Base-by-base conservation (phyloP, 2,329 filamentous ascomycete species). In the Chaetomium strumarium region DNA sequence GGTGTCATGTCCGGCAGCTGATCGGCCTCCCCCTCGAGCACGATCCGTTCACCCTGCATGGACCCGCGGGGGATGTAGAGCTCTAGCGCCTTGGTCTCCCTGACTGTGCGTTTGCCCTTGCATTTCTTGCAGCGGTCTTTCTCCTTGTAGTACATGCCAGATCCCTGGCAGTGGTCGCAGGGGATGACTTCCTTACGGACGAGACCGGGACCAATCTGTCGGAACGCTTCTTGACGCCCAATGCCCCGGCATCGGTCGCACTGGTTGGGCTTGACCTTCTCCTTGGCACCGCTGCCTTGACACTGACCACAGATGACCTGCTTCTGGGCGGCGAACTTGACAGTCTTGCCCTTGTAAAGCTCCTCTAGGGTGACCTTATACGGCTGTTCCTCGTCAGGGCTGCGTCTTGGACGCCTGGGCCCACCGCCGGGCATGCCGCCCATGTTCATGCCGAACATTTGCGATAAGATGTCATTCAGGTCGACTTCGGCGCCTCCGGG, bases 121-220 rank as follows among this genome's bases (percentile, higher is more conserved):
- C 93, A 99, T 76, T 93, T 96, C 78, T 95, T 96, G 78, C 93
- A 99, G 67, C 90, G 89, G 66, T 99, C 93, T 76, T 97, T 97
- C 66, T 96, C 90, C 70, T 92, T 92, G 74, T 84, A 95, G 65
- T 91, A 84, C 65, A 85, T 84, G 6, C 93, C 93, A n/a, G 84
- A 80, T 33, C 91, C 92, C 55, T 84, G 79, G 72, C 93, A 99
- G 64, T 86, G 84, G 63, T 86, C 84, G 70, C 93, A 99, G 34
- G 84, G 71, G 36, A 91, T 83, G 7, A 85, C 83, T 64, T 90
- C 85, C 64, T 90, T 86, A 30, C 89, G 88, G 57, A 95, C 84
- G 67, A 96, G 76, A 54, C 91, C 90, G 17, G 91, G 90, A 0
- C 91, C 92, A 58, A 97, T 81, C 65, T 90, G 87, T 55, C 87